Conservation (phyloP, 306 rosid species). For the Mimosa pudica region DNA sequence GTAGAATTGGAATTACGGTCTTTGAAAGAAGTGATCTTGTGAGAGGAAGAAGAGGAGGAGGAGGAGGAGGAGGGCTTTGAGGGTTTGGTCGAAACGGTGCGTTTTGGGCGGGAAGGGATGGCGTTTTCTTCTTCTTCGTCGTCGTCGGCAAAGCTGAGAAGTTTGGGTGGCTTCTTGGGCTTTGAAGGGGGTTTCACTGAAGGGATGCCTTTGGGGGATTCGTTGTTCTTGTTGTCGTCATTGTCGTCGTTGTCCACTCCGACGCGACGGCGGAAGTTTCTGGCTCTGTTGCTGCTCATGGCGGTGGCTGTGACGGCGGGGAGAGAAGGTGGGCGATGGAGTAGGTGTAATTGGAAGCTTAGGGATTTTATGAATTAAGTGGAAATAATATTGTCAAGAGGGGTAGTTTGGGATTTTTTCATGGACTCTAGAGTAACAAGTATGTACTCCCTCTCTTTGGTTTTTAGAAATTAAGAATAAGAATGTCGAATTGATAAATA, state of each 20-base stretch:
- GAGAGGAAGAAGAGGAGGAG: constrained; percentile 66
- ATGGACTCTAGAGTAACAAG: too few relatives aligned
- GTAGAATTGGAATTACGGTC: constrained; percentile 64
- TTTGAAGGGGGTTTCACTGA: constrained; percentile 42
- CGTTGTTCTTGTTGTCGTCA: constrained; percentile 34
- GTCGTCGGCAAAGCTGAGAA: constrained; percentile 88
- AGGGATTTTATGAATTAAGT: too few relatives aligned
- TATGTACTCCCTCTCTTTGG: too few relatives aligned
- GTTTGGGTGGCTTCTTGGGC: constrained; percentile 78
- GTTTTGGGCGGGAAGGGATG: constrained; percentile 50
- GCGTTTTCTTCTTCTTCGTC: constrained; percentile 67
- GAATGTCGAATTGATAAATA: too few relatives aligned
- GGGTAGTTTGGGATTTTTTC: too few relatives aligned
- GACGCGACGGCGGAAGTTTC: constrained; percentile 73
- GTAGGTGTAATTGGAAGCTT: too few relatives aligned
- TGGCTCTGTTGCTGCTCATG: too few relatives aligned
- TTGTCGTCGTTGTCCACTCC: constrained; percentile 49
- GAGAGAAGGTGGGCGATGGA: too few relatives aligned
- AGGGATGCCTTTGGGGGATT: not conserved
- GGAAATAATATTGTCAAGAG: too few relatives aligned
- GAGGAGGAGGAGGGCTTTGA: constrained; percentile 58
- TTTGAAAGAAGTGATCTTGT: constrained; percentile 60
- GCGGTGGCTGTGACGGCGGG: too few relatives aligned
- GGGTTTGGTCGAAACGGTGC: constrained; percentile 44
- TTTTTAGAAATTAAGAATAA: too few relatives aligned